phyloP scores from a whole-genome alignment of 306 rosid genomes.

The Calophaca sinica region DNA sequence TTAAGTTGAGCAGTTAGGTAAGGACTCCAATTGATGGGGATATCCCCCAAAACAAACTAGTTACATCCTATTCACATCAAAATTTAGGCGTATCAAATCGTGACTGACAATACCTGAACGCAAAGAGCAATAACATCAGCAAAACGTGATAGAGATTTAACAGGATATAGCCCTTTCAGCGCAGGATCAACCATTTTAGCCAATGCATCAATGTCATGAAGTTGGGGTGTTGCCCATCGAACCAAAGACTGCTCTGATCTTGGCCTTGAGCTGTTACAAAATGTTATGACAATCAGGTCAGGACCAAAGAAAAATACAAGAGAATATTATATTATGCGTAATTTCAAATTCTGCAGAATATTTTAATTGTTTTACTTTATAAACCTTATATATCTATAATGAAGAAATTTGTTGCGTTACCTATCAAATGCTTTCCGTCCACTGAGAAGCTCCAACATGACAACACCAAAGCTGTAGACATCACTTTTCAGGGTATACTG shows the following conservation, averaged over 20 bases:
- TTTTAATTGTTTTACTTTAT: slow-evolving; percentile 43
- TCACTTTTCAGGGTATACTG: slow-evolving; percentile 87
- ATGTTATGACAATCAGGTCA: slow-evolving; percentile 39
- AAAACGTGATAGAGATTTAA: slow-evolving; percentile 92
- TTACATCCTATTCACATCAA: neutral
- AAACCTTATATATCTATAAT: slow-evolving; percentile 42
- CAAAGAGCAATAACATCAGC: slow-evolving; percentile 98
- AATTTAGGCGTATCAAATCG: neutral
- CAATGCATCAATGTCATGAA: slow-evolving; percentile 96
- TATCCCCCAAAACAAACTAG: neutral
- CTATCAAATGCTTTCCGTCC: slow-evolving; percentile 95
- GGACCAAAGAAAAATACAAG: neutral
- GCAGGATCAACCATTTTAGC: slow-evolving; percentile 90
- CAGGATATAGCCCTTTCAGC: slow-evolving; percentile 87
- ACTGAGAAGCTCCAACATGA: slow-evolving; percentile 92
- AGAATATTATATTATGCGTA: slow-evolving; percentile 9
- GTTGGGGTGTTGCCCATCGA: slow-evolving; percentile 98
- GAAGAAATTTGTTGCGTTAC: slow-evolving; percentile 41
- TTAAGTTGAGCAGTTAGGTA: neutral
- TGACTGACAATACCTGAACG: slow-evolving; percentile 72
- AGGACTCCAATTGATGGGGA: neutral
- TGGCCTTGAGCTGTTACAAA: slow-evolving; percentile 78
- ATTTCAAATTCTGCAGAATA: slow-evolving; percentile 20
- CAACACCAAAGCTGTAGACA: slow-evolving; percentile 92
- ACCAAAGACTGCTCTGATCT: slow-evolving; percentile 93